Percentiles rank a stretch among this genome's conserved stretches.
Evolutionary conservation across 2,329 filamentous ascomycete species (phyloP).

Genomic region (Penicillium sp.): DNA sequence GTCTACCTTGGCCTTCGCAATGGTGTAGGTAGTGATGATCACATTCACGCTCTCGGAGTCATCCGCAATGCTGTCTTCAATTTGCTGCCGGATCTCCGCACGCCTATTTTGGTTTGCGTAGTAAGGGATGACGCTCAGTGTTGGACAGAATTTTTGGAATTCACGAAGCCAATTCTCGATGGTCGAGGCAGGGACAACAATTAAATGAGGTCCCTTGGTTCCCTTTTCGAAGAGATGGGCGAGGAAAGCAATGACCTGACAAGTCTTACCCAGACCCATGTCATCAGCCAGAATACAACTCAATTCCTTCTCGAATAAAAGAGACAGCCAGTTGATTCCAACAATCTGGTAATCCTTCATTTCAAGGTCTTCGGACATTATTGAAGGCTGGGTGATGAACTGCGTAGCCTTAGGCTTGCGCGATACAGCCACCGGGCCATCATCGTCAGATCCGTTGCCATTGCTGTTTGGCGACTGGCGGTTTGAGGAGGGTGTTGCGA

Average conservation of each 20-base stretch:
- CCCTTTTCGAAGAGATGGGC: conserved; percentile 76
- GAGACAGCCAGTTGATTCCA: conserved; percentile 89
- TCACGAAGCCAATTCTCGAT: conserved; percentile 95
- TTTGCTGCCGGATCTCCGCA: conserved; percentile 67
- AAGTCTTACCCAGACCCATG: conserved; percentile 95
- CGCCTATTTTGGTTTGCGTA: conserved; percentile 72
- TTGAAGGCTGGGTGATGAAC: conserved; percentile 69
- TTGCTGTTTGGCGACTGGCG: conserved; percentile 38
- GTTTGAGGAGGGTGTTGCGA: conserved; percentile 63
- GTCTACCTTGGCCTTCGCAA: conserved; percentile 65
- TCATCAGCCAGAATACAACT: conserved; percentile 95
- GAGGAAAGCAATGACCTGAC: conserved; percentile 91
- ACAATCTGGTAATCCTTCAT: conserved; percentile 95
- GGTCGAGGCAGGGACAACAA: conserved; percentile 91
- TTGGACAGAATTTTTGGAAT: conserved; percentile 83
- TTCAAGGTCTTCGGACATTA: conserved; percentile 74
- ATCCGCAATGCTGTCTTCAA: conserved; percentile 63
- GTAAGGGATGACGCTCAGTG: conserved; percentile 72
- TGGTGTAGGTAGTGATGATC: conserved; percentile 73
- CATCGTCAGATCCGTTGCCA: conserved; percentile 51
- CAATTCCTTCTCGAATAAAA: conserved; percentile 78
- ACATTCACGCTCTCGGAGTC: conserved; percentile 61
- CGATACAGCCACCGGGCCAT: conserved; percentile 42
- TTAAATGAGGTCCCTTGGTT: conserved; percentile 73
- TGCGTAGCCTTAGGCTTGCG: conserved; percentile 38